phyloP scores from a whole-genome alignment of 2,329 filamentous ascomycete genomes.

The Neoascochyta sp. region DNA sequence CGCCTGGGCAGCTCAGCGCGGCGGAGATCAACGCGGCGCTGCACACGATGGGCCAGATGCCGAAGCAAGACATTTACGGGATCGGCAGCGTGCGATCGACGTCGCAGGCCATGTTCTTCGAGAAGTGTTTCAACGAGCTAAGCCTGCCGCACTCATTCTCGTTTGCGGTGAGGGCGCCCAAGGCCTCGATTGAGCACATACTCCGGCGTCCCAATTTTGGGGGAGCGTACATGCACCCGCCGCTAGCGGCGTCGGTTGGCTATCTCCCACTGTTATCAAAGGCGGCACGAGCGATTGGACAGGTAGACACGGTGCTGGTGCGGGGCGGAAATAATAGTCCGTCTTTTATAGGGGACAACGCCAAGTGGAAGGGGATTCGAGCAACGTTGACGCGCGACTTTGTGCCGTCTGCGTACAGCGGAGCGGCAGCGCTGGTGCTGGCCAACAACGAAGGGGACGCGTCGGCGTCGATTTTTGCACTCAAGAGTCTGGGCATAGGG shows the following conservation, averaged over 20 bases:
- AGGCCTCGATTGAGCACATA: slow-evolving; percentile 66
- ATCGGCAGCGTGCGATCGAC: slow-evolving; percentile 71
- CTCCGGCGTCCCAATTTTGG: slow-evolving; percentile 73
- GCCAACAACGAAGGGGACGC: slow-evolving; percentile 71
- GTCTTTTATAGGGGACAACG: slow-evolving; percentile 71
- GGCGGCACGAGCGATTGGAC: slow-evolving; percentile 72
- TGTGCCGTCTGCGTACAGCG: slow-evolving; percentile 75
- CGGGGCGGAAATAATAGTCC: slow-evolving; percentile 42
- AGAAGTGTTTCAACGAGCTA: slow-evolving; percentile 60
- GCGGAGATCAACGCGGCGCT: slow-evolving; percentile 80
- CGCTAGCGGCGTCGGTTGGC: slow-evolving; percentile 54
- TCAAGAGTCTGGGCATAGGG: slow-evolving; percentile 70
- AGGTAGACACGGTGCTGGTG: slow-evolving; percentile 77
- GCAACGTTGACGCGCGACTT: slow-evolving; percentile 77
- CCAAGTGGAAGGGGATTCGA: slow-evolving; percentile 79
- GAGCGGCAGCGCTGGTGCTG: slow-evolving; percentile 70
- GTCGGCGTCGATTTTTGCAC: slow-evolving; percentile 72
- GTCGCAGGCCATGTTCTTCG: slow-evolving; percentile 78
- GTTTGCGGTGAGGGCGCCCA: slow-evolving; percentile 67
- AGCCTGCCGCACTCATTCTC: slow-evolving; percentile 81
- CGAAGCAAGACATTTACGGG: slow-evolving; percentile 75
- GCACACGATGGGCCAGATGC: slow-evolving; percentile 74
- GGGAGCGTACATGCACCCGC: slow-evolving; percentile 75
- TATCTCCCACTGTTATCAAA: slow-evolving; percentile 67
- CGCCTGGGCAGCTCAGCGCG: slow-evolving; percentile 79